Conservation (phyloP, 192 early-diverging fungal species). For the Coemansia pectinata region DNA sequence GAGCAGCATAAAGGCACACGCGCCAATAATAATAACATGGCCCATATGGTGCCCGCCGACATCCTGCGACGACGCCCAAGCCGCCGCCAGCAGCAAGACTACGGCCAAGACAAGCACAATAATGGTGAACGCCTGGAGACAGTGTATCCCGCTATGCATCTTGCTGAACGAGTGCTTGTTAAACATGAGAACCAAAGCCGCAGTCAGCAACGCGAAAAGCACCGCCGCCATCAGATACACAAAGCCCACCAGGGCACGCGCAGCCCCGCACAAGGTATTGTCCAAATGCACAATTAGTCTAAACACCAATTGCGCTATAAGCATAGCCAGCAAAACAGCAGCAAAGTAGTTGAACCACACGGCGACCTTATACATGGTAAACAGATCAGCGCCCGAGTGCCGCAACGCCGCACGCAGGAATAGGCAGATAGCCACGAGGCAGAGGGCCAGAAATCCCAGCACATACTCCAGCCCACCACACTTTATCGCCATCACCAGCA, state of each 20-base stretch:
- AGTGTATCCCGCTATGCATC: conserved; percentile 44
- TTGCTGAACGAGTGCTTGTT: conserved; percentile 31
- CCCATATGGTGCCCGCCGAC: conserved; percentile 45
- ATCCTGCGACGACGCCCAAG: conserved; percentile 40
- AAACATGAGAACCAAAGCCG: conserved; percentile 48
- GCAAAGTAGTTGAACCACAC: conserved; percentile 54
- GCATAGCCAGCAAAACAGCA: conserved; percentile 28
- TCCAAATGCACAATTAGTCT: conserved; percentile 46
- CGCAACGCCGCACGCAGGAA: conserved; percentile 37
- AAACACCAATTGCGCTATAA: conserved; percentile 46
- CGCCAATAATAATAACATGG: conserved; percentile 45
- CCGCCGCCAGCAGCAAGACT: conserved; percentile 19
- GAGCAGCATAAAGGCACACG: conserved; percentile 31
- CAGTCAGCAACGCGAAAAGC: conserved; percentile 41
- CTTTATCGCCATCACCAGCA: conserved; percentile 45
- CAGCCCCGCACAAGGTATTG: conserved; percentile 36
- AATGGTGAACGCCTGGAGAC: conserved; percentile 47
- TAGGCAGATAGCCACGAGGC: conserved; percentile 31
- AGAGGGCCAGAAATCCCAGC: conserved; percentile 43
- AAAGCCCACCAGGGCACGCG: conserved; percentile 30
- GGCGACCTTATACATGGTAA: conserved; percentile 47
- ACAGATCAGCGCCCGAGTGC: conserved; percentile 13
- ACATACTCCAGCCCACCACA: conserved; percentile 48
- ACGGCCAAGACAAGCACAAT: conserved; percentile 35
- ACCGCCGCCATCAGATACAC: conserved; percentile 26